Evolutionary conservation across 2,329 filamentous ascomycete species (phyloP).

Genomic region (Hymenoscyphus scutula): DNA sequence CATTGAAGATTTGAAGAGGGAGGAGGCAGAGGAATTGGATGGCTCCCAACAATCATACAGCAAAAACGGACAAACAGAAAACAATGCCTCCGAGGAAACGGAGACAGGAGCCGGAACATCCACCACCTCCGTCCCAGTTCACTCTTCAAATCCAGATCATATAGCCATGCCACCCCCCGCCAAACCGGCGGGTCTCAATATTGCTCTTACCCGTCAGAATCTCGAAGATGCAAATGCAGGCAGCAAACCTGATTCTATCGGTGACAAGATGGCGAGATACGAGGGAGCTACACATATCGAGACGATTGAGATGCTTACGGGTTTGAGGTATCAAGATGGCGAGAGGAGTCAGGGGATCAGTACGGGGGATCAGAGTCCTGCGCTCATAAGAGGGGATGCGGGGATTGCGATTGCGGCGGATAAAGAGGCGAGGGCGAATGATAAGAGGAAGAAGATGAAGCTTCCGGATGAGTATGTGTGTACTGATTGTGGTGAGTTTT

Average conservation of each 20-base stretch:
- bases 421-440: constrained; percentile 66
- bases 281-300: constrained; percentile 76
- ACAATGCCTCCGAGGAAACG: constrained; percentile 42
- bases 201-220: constrained; percentile 74
- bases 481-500: constrained; percentile 75
- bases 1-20: constrained; percentile 79
- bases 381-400: constrained; percentile 78
- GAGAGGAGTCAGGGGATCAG: constrained; percentile 86
- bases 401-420: constrained; percentile 83
- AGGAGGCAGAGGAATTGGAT: constrained; percentile 79
- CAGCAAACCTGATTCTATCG: constrained; percentile 69
- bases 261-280: constrained; percentile 81
- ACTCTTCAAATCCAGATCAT: constrained; percentile 40
- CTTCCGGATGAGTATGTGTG: constrained; percentile 87
- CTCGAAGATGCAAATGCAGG: constrained; percentile 69
- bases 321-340: constrained; percentile 81
- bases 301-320: constrained; percentile 90
- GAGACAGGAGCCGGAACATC: constrained; percentile 38
- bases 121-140: constrained; percentile 34
- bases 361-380: constrained; percentile 77
- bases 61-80: constrained; percentile 54
- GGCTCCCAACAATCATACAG: constrained; percentile 61
- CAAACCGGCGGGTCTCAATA: constrained; percentile 58
- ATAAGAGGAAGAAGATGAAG: constrained; percentile 87
- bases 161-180: constrained; percentile 65